Evolutionary conservation across 2,329 filamentous ascomycete genomes (phyloP), one percentile per base, ranked within the genome.

Genomic region (Botrytis fragariae): DNA sequence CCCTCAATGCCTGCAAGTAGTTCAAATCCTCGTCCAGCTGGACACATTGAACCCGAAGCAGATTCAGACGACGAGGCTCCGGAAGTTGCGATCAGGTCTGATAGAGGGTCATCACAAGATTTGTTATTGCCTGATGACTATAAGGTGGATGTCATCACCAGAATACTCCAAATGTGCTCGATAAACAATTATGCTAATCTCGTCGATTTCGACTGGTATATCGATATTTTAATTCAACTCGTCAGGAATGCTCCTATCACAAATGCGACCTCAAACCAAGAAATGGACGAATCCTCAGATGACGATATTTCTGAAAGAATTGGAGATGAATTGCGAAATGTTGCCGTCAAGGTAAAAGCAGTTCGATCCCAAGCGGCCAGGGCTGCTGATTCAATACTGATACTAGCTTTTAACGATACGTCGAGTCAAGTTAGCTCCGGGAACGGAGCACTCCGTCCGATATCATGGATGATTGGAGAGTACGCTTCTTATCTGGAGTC

Each of bases 191-290:
- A 98, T 81, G 88, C 88, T 57, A 93, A 94, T 79, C 86, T 99
- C 65, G 85, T 87, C 70, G 95, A 99, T 81, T 99, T 99, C 81
- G 95, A 98, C 77, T 99, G 96, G 96, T 98, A 98, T 81, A 92
- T 98, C 77, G 93, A 96, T 77, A 89, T 97, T 42, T 84, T 99
- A 44, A 92, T 93, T 8, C 94, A 97, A 80, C 87, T 99, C 22
- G 90, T 98, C 59, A 90, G 91, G 80, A 87, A 93, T 83, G 85
- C 91, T 32, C 92, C 85, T 0, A 78, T 84, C n/a, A 83, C 86
- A 64, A 83, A 84, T 57, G 75, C 79, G 22, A 78, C 78, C 20
- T 78, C 78, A 37, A 61, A 70, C 20, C 54, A 73, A 37, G 73
- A 68, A 16, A 16, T 44, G 9, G 74, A 70, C n/a, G 70, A 77